A percentile compares a stretch with the other conserved stretches of the same genome.
Evolutionary conservation across 108 stramenopile species (phyloP).

Genomic region (Conticribra guillardii): DNA sequence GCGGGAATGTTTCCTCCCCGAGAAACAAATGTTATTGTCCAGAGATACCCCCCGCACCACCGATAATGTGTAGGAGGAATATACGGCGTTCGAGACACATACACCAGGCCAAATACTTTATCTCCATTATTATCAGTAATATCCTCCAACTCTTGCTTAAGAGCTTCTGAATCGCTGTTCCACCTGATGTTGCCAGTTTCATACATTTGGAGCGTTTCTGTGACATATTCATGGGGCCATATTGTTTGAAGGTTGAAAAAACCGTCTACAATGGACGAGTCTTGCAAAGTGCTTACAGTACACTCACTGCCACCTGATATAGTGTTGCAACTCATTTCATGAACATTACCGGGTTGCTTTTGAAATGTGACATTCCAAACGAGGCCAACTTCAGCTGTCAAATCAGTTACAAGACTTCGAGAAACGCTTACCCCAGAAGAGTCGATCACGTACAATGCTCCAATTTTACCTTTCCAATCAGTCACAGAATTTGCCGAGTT

Average conservation of each 20-base stretch:
- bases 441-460: constrained; percentile 44
- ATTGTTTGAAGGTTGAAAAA: constrained; percentile 48
- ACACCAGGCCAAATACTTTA: constrained; percentile 63
- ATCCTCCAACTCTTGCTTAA: constrained; percentile 47
- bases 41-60: constrained; percentile 85
- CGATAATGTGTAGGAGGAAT: constrained; percentile 43
- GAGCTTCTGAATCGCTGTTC: constrained; percentile 38
- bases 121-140: constrained; percentile 33
- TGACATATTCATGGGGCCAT: constrained; percentile 67
- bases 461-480: constrained; percentile 57
- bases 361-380: constrained; percentile 56
- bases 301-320: constrained; percentile 36
- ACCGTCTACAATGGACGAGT: constrained; percentile 52
- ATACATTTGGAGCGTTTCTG: constrained; percentile 37
- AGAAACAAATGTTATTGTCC: constrained; percentile 75
- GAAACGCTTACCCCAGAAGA: constrained; percentile 50
- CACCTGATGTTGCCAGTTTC: constrained; percentile 37
- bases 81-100: constrained; percentile 61
- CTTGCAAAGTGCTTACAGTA: constrained; percentile 46
- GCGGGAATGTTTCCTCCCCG: constrained; percentile 72
- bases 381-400: constrained; percentile 51
- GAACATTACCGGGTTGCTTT: constrained; percentile 54
- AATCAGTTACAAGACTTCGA: constrained; percentile 31
- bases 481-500: constrained; percentile 23
- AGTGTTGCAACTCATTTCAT: constrained; percentile 52